A percentile compares a stretch with the other conserved stretches of the same genome.
Evolutionary conservation across 441 rosid genomes (phyloP).

Genomic region (Euphorbia corollata): DNA sequence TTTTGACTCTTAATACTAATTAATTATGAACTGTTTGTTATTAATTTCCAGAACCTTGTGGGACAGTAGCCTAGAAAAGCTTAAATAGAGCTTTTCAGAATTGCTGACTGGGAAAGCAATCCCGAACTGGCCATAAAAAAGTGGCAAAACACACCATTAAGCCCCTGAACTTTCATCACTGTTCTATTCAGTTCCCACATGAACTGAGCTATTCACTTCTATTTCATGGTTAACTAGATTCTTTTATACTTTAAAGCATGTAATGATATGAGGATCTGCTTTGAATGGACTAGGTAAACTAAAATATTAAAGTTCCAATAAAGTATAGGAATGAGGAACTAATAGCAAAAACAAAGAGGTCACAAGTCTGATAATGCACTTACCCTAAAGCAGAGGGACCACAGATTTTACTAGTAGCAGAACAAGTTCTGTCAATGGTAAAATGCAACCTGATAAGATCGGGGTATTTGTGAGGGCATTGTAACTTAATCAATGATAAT

Average conservation of each 20-base stretch:
- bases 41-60: no score
- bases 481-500: not conserved
- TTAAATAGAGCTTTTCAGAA: no score
- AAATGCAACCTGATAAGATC: not conserved
- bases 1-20: no score
- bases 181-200: not conserved
- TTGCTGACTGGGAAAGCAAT: no score
- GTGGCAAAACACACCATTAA: not conserved
- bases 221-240: not conserved
- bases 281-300: not conserved
- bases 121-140: not conserved
- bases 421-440: not conserved
- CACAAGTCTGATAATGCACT: not conserved
- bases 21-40: no score
- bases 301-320: not conserved
- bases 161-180: not conserved
- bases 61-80: no score
- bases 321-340: no score
- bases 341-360: not conserved
- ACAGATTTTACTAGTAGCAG: not conserved
- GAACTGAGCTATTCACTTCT: not conserved
- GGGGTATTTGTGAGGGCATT: not conserved
- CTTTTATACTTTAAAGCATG: not conserved
- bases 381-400: not conserved
- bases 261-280: not conserved